These are phyloP conservation scores for Amphirosellinia nigrospora DNA, from an alignment of 495 filamentous ascomycete species.

Conservation along the genomic window DNA sequence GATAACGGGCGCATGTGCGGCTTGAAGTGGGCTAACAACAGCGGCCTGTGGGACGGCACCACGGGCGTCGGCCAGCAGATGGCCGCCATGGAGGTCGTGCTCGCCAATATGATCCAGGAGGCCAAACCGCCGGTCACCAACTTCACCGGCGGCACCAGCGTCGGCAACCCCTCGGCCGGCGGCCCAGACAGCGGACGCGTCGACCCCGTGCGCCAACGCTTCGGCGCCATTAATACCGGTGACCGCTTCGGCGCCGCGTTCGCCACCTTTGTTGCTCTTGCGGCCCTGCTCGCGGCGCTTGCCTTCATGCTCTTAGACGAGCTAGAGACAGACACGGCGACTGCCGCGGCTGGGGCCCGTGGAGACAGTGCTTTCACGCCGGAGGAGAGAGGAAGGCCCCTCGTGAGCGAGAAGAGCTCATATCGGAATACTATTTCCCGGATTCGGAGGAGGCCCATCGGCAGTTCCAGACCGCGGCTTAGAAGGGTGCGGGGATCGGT, in stretches of 20 bases:
- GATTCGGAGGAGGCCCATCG: background rate
- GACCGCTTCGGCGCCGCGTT: slow-evolving; percentile 68
- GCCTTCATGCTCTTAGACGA: slow-evolving; percentile 49
- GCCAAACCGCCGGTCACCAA: slow-evolving; percentile 63
- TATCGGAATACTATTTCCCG: background rate
- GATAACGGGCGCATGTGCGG: slow-evolving; percentile 70
- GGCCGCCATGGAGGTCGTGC: slow-evolving; percentile 70
- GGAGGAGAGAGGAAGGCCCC: background rate
- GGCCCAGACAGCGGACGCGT: slow-evolving; percentile 45
- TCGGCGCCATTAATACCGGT: slow-evolving; percentile 48
- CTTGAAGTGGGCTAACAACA: slow-evolving; percentile 66
- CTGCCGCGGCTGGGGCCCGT: background rate
- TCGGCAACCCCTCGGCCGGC: slow-evolving; percentile 73
- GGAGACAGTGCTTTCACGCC: background rate
- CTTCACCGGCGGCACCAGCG: slow-evolving; percentile 74
- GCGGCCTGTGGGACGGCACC: slow-evolving; percentile 58
- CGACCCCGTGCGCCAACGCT: slow-evolving; percentile 31
- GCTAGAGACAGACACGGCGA: slow-evolving; percentile 27
- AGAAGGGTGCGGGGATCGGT: background rate
- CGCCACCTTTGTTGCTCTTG: slow-evolving; percentile 56
- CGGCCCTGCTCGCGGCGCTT: slow-evolving; percentile 38
- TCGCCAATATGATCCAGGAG: slow-evolving; percentile 61
- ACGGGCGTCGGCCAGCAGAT: slow-evolving; percentile 74
- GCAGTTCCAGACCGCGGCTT: background rate
- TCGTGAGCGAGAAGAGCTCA: background rate